A percentile compares a stretch with the other conserved stretches of the same genome.
phyloP scores from a whole-genome alignment of 257 asterid genomes.

The Knoxia roxburghii region DNA sequence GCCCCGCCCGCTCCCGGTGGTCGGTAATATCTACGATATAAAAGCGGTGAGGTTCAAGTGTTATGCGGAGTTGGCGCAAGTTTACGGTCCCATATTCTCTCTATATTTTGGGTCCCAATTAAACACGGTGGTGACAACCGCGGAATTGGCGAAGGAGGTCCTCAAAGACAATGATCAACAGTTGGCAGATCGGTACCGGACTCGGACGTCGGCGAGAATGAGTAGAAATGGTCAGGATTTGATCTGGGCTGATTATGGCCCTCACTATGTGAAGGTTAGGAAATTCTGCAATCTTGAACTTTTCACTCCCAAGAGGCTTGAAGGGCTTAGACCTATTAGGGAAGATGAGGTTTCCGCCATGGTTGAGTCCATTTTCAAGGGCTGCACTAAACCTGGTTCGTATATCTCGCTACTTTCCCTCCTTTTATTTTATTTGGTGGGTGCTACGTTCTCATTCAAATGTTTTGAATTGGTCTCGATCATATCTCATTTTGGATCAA shows the following conservation, averaged over 20 bases:
- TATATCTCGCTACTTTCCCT: too few species aligned
- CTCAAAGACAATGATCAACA: constrained; percentile 36
- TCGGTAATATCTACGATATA: constrained; percentile 28
- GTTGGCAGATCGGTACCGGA: constrained; percentile 32
- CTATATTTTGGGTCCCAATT: constrained; percentile 30
- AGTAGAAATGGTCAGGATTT: constrained; percentile 72
- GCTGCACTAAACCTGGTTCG: constrained; percentile 52
- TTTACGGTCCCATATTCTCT: constrained; percentile 31
- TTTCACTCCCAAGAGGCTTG: constrained; percentile 65
- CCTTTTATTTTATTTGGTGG: too few species aligned
- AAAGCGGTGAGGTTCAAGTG: constrained; percentile 23
- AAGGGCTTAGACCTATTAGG: constrained; percentile 66
- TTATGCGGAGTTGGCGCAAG: constrained; percentile 27
- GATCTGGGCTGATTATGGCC: constrained; percentile 91
- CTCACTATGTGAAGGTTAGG: constrained; percentile 80
- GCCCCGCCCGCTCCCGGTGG: constrained; percentile 29
- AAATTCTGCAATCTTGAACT: constrained; percentile 78
- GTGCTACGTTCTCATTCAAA: too few species aligned
- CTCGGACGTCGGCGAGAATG: constrained; percentile 28
- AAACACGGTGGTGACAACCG: constrained; percentile 26
- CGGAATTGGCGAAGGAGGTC: constrained; percentile 29
- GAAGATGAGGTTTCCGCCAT: constrained; percentile 81
- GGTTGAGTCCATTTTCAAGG: constrained; percentile 61
- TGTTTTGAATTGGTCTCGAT: too few species aligned
- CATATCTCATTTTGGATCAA: too few species aligned